A percentile compares a stretch with the other conserved stretches of the same genome.
phyloP scores from a whole-genome alignment of 2,329 filamentous ascomycete genomes.

The Xylariaceae sp. region DNA sequence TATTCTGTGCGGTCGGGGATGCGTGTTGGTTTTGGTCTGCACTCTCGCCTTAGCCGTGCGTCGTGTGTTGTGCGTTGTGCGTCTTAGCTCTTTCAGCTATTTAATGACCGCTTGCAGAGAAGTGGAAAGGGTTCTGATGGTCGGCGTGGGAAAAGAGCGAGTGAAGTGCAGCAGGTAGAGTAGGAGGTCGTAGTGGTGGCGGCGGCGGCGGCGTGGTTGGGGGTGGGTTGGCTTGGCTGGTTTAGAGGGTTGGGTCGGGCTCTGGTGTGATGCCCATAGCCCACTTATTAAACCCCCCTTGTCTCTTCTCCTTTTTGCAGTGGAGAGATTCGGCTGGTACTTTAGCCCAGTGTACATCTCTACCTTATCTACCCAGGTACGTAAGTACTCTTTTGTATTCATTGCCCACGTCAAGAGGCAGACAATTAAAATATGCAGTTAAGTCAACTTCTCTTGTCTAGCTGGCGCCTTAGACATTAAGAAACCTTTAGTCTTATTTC shows the following conservation, averaged over 20 bases:
- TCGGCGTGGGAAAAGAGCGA: slow-evolving; percentile 16
- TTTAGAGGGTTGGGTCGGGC: slow-evolving; percentile 15
- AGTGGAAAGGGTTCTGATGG: slow-evolving; percentile 8
- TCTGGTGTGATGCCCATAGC: slow-evolving; percentile 19
- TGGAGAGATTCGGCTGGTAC: slow-evolving; percentile 17
- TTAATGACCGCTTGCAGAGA: slow-evolving; percentile 3
- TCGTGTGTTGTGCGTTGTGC: background rate
- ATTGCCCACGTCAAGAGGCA: too few relatives aligned
- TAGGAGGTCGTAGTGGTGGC: slow-evolving; percentile 6
- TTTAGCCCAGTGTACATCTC: background rate
- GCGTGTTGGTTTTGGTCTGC: too few relatives aligned
- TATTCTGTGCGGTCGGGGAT: too few relatives aligned
- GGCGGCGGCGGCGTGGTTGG: slow-evolving; percentile 19
- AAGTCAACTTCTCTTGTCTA: too few relatives aligned
- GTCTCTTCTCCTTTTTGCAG: slow-evolving; percentile 24
- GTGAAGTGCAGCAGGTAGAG: slow-evolving; percentile 13
- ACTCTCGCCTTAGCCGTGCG: slow-evolving; percentile 4
- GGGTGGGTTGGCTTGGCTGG: slow-evolving; percentile 10
- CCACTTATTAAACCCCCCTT: slow-evolving; percentile 1
- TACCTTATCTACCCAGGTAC: too few relatives aligned
- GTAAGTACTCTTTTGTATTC: too few relatives aligned
- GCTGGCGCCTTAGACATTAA: too few relatives aligned
- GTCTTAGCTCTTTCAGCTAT: slow-evolving; percentile 3
- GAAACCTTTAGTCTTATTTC: too few relatives aligned
- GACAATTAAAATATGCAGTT: too few relatives aligned